Conservation (phyloP, 2,329 filamentous ascomycete genomes). For the Didymosphaeria variabile region DNA sequence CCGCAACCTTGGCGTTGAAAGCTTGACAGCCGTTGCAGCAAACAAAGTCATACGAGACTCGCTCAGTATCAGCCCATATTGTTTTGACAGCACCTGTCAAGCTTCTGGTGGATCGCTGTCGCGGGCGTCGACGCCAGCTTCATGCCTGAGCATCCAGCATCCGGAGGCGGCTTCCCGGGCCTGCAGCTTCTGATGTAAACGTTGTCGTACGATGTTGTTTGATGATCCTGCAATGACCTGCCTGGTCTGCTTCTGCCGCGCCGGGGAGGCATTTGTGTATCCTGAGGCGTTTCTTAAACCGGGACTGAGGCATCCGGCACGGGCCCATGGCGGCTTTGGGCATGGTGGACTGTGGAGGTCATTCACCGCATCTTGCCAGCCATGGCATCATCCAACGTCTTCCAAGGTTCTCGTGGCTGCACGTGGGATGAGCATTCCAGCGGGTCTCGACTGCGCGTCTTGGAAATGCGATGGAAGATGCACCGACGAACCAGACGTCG, state of each 20-base stretch:
- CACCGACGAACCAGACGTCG: slow-evolving; percentile 12
- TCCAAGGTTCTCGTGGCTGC: neutral
- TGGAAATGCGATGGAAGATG: slow-evolving; percentile 21
- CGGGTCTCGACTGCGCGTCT: slow-evolving; percentile 2
- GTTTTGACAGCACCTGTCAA: slow-evolving; percentile 25
- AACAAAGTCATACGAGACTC: slow-evolving; percentile 46
- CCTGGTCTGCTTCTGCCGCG: slow-evolving; percentile 2
- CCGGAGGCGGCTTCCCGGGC: slow-evolving; percentile 19
- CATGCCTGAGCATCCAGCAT: slow-evolving; percentile 24
- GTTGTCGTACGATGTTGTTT: slow-evolving; percentile 50
- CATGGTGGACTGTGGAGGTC: neutral
- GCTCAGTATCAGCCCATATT: slow-evolving; percentile 30
- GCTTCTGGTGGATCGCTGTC: slow-evolving; percentile 19
- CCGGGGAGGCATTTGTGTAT: slow-evolving; percentile 14
- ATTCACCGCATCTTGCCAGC: neutral
- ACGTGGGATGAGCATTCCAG: neutral
- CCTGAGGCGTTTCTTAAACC: slow-evolving; percentile 41
- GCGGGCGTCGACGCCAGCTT: slow-evolving; percentile 12
- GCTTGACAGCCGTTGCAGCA: slow-evolving; percentile 32
- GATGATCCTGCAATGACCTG: slow-evolving; percentile 30
- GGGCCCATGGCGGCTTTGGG: slow-evolving; percentile 14
- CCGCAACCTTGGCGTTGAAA: slow-evolving; percentile 11
- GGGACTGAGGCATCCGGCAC: slow-evolving; percentile 46
- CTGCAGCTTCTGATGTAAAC: slow-evolving; percentile 42
- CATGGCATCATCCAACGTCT: no score